phyloP scores from a whole-genome alignment of 1,139 yeast genomes.

The Zhuliangozyma blackwelliae region DNA sequence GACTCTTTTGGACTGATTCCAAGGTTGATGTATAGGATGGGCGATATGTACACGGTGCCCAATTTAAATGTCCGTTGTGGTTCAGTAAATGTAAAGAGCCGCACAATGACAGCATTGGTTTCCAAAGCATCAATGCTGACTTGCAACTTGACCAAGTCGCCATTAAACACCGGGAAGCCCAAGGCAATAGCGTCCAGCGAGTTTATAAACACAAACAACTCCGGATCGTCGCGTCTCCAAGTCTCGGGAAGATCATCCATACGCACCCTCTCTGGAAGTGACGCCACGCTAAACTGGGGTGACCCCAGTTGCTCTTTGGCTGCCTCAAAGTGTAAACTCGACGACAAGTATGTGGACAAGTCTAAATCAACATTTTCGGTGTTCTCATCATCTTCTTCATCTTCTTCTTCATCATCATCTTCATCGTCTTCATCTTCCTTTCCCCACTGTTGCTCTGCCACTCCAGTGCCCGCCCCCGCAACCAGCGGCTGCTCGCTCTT shows the following conservation, averaged over 20 bases:
- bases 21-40: slow-evolving; percentile 55
- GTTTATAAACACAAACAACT: slow-evolving; percentile 50
- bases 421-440: slow-evolving; percentile 6
- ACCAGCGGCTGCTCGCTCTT: slow-evolving; percentile 14
- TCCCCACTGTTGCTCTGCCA: too few relatives aligned
- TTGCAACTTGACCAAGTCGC: slow-evolving; percentile 54
- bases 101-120: slow-evolving; percentile 33
- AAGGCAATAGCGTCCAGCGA: slow-evolving; percentile 50
- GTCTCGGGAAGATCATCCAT: slow-evolving; percentile 21
- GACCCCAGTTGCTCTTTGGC: slow-evolving; percentile 1
- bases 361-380: slow-evolving; percentile 21
- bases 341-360: slow-evolving; percentile 33
- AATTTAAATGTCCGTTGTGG: slow-evolving; percentile 45
- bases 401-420: slow-evolving; percentile 7
- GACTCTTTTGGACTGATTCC: slow-evolving; percentile 28
- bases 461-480: too few relatives aligned
- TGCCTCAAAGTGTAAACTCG: slow-evolving; percentile 21
- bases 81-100: slow-evolving; percentile 58
- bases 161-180: slow-evolving; percentile 59
- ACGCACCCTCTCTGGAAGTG: slow-evolving; percentile 28
- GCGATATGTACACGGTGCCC: slow-evolving; percentile 54
- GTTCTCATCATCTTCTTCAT: slow-evolving; percentile 6
- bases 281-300: slow-evolving; percentile 19
- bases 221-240: slow-evolving; percentile 39
- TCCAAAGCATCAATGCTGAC: slow-evolving; percentile 14